phyloP scores from a whole-genome alignment of 805 yeast genomes.

The Metschnikowia lunata region DNA sequence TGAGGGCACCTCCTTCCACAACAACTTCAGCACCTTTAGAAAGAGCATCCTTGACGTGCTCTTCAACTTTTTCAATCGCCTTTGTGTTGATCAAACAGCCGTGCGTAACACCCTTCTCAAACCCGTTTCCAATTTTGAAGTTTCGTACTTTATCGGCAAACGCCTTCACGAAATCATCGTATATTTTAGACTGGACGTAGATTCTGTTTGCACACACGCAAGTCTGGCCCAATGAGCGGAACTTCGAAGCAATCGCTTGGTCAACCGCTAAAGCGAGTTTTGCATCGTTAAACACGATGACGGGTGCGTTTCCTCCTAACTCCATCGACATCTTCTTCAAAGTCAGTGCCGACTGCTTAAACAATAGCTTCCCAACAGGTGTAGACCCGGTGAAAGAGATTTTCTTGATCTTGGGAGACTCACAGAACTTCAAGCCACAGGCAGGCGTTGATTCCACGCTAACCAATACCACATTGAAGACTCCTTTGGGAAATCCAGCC shows the following conservation, averaged over 20 bases:
- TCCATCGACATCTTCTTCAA: conserved; percentile 70
- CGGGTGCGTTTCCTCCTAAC: conserved; percentile 80
- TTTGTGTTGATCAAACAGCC: conserved; percentile 52
- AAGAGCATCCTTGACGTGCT: conserved; percentile 51
- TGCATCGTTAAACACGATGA: conserved; percentile 71
- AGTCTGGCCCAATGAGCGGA: conserved; percentile 76
- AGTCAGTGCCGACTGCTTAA: conserved; percentile 56
- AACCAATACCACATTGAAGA: conserved; percentile 45
- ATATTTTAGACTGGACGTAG: conserved; percentile 59
- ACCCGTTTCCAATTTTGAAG: conserved; percentile 51
- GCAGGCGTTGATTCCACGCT: conserved; percentile 49
- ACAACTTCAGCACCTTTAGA: conserved; percentile 50
- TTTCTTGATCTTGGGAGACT: conserved; percentile 53
- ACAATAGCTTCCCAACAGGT: conserved; percentile 61
- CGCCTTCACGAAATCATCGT: conserved; percentile 53
- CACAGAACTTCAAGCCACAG: conserved; percentile 49
- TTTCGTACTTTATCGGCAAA: conserved; percentile 43
- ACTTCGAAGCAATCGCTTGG: conserved; percentile 63
- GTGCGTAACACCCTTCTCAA: conserved; percentile 48
- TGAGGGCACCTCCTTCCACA: conserved; percentile 48
- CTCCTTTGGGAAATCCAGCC: conserved; percentile 61
- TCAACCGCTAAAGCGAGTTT: conserved; percentile 60
- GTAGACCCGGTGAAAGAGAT: conserved; percentile 80
- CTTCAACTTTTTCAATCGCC: conserved; percentile 51
- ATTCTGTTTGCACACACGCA: conserved; percentile 77